A percentile compares a stretch with the other conserved stretches of the same genome.
These are phyloP conservation scores for Bidens hawaiensis DNA, from an alignment of 140 eudicot species.

Conservation along the genomic window DNA sequence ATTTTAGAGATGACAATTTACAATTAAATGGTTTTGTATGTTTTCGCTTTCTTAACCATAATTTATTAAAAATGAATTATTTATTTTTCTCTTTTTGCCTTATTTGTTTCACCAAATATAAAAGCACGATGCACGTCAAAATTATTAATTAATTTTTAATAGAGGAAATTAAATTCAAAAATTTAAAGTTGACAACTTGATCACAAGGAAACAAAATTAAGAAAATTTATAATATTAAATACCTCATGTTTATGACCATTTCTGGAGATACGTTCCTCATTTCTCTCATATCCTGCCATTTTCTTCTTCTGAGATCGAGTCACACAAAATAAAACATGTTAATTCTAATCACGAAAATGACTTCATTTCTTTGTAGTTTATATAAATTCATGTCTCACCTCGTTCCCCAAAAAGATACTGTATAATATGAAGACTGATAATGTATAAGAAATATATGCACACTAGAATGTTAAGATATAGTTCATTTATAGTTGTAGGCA, in stretches of 20 bases:
- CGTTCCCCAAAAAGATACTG: neutral
- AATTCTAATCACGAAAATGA: slow-evolving; percentile 1
- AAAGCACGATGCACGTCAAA: slow-evolving; percentile 2
- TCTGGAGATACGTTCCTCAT: slow-evolving; percentile 26
- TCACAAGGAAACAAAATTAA: neutral
- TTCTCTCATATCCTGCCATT: slow-evolving; percentile 38
- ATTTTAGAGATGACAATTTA: neutral
- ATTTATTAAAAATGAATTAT: neutral
- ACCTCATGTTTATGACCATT: slow-evolving; percentile 37
- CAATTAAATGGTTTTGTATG: neutral
- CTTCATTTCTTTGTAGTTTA: slow-evolving; percentile 7
- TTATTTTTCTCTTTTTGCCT: neutral
- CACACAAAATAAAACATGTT: slow-evolving; percentile 1
- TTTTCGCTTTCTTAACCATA: neutral
- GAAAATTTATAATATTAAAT: slow-evolving; percentile 13
- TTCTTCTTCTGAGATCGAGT: slow-evolving; percentile 13
- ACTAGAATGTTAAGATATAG: slow-evolving; percentile 8
- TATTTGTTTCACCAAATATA: slow-evolving; percentile 6
- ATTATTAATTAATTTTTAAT: neutral
- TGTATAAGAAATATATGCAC: slow-evolving; percentile 10
- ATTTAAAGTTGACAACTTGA: slow-evolving; percentile 4
- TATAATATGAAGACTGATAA: neutral
- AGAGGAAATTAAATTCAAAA: neutral
- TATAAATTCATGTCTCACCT: neutral
- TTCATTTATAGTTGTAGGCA: slow-evolving; percentile 21